A percentile compares a stretch with the other conserved stretches of the same genome.
These are phyloP conservation scores for Musa acuminata DNA, from an alignment of 176 grass and related monocot genomes.

Conservation along the genomic window DNA sequence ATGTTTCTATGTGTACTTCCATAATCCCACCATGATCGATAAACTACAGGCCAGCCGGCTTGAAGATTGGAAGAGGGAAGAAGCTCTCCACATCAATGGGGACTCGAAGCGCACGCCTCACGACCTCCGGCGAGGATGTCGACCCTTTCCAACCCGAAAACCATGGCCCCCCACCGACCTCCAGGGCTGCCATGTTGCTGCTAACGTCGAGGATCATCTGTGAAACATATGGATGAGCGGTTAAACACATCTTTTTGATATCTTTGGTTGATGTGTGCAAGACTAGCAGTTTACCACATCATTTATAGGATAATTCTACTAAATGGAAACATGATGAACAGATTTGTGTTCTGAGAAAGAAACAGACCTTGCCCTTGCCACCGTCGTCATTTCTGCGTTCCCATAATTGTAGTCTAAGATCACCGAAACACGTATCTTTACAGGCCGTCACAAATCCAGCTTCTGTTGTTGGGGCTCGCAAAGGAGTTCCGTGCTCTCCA, in stretches of 20 bases:
- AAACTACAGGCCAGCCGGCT: conserved; percentile 63
- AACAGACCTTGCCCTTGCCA: conserved; percentile 58
- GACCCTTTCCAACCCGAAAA: conserved; percentile 70
- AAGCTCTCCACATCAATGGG: conserved; percentile 55
- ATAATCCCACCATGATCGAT: neutral
- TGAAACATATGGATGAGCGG: neutral
- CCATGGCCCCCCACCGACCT: conserved; percentile 90
- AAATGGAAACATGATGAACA: no score
- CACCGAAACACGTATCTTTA: conserved; percentile 84
- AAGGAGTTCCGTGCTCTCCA: conserved; percentile 48
- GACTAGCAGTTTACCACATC: no score
- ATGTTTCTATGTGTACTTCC: neutral
- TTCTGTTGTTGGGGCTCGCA: conserved; percentile 79
- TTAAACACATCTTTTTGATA: neutral
- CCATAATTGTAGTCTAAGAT: conserved; percentile 73
- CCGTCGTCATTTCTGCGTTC: conserved; percentile 46
- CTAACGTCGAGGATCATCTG: conserved; percentile 70
- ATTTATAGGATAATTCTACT: no score
- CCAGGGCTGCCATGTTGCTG: conserved; percentile 81
- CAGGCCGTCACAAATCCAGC: conserved; percentile 70
- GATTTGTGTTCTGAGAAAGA: neutral
- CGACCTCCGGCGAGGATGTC: conserved; percentile 31
- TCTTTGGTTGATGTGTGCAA: no score
- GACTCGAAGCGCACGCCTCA: conserved; percentile 38
- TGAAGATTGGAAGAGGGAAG: conserved; percentile 54